Conservation (phyloP, 208 protist species). For the Trypanosomatidae sp. region DNA sequence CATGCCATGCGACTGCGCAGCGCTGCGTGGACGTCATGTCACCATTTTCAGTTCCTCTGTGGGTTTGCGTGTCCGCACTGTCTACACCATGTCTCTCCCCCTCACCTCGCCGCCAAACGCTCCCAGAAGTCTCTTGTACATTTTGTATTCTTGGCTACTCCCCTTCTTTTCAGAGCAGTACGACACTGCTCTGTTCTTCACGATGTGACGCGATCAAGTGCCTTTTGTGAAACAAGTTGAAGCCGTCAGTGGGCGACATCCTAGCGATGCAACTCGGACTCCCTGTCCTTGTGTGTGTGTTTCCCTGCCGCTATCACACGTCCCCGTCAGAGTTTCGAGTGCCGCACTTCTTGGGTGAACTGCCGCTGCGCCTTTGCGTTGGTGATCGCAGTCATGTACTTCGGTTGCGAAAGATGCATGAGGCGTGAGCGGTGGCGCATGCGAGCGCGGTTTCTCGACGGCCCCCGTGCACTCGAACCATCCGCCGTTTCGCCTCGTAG, state of each 20-base stretch:
- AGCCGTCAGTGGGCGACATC: background rate
- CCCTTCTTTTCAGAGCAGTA: too few species aligned
- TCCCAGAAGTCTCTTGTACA: background rate
- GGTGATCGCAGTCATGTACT: background rate
- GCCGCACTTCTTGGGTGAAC: background rate
- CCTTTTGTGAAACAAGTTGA: background rate
- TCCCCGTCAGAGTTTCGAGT: background rate
- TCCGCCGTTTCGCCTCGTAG: background rate
- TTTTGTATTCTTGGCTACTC: background rate
- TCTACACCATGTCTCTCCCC: too few species aligned
- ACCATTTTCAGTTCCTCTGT: too few species aligned
- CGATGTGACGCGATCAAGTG: background rate
- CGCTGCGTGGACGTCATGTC: too few species aligned
- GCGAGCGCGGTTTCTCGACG: background rate
- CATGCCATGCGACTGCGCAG: too few species aligned
- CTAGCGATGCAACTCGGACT: background rate
- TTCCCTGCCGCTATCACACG: background rate
- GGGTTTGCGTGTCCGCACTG: too few species aligned
- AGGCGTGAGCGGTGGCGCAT: background rate
- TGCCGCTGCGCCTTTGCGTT: background rate
- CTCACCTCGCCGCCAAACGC: background rate
- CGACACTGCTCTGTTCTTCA: background rate
- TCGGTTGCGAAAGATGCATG: background rate
- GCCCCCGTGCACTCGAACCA: background rate
- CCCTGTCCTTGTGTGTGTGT: background rate